Evolutionary conservation across 176 grass and related monocot genomes (phyloP).

Genomic region (Musa troglodytarum): DNA sequence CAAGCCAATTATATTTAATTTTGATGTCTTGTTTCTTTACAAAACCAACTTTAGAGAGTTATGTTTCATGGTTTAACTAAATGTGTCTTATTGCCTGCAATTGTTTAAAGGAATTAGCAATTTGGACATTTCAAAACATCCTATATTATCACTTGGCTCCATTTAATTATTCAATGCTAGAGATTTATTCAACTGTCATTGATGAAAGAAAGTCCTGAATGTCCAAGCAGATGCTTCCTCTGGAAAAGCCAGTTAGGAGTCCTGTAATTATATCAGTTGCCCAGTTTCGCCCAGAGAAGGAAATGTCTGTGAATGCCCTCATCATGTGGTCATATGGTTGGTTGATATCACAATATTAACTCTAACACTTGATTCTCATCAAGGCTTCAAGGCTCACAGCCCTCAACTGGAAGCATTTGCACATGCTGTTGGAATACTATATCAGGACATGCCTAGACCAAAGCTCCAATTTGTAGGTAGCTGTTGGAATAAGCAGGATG

Average conservation of each 20-base stretch:
- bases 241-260: slow-evolving; percentile 46
- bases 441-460: slow-evolving; percentile 35
- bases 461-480: slow-evolving; percentile 84
- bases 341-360: slow-evolving; percentile 18
- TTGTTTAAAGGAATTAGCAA: background rate
- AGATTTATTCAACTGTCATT: slow-evolving; percentile 6
- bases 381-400: slow-evolving; percentile 73
- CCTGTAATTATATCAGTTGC: slow-evolving; percentile 85
- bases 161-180: background rate
- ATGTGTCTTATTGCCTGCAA: background rate
- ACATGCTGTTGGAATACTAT: slow-evolving; percentile 50
- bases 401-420: slow-evolving; percentile 79
- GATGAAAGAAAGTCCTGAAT: slow-evolving; percentile 7
- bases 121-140: background rate
- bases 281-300: slow-evolving; percentile 98
- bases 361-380: background rate
- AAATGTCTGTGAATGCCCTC: background rate
- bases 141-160: background rate
- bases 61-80: background rate
- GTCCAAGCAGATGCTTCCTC: slow-evolving; percentile 53
- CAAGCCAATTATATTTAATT: no score
- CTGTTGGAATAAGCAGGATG: slow-evolving; percentile 76
- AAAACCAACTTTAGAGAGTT: background rate
- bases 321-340: background rate
- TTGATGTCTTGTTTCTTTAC: no score